Percentiles rank a stretch among this genome's conserved stretches.
phyloP scores from a whole-genome alignment of 305 asterid genomes.

The Fraxinus angustifolia region DNA sequence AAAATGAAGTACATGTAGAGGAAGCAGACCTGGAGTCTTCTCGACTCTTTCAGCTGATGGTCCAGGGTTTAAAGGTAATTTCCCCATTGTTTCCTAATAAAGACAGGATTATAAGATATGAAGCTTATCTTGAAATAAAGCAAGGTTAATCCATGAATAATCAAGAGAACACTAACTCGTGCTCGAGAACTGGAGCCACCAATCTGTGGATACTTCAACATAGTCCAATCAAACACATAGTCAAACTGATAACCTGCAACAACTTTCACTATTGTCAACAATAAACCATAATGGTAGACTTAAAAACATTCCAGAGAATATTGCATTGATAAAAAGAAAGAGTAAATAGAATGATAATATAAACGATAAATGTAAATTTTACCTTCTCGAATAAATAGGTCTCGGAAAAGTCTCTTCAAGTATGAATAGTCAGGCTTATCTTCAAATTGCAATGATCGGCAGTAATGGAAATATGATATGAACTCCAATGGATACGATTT shows the following conservation, averaged over 20 bases:
- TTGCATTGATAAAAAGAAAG: neutral
- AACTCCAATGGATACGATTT: slow-evolving; percentile 84
- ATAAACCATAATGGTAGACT: neutral
- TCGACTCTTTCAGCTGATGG: slow-evolving; percentile 57
- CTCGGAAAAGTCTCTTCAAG: slow-evolving; percentile 91
- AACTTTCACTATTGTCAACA: neutral
- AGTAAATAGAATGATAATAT: neutral
- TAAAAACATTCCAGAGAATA: neutral
- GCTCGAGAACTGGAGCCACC: slow-evolving; percentile 80
- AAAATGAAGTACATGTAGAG: slow-evolving; percentile 4
- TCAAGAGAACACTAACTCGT: slow-evolving; percentile 40
- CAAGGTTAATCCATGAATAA: neutral
- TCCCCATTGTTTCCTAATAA: slow-evolving; percentile 53
- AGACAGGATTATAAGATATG: slow-evolving; percentile 15
- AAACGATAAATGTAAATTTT: neutral
- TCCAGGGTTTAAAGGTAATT: slow-evolving; percentile 58
- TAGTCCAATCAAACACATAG: slow-evolving; percentile 82
- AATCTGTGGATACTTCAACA: slow-evolving; percentile 43
- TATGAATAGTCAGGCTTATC: slow-evolving; percentile 97
- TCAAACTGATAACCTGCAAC: slow-evolving; percentile 84
- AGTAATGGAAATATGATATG: slow-evolving; percentile 78
- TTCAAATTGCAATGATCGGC: slow-evolving; percentile 86
- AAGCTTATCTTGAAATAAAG: neutral
- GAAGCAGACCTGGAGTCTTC: slow-evolving; percentile 60
- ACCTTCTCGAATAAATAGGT: slow-evolving; percentile 93